Conservation (phyloP, 306 rosid species). For the Echinosophora koreensis region DNA sequence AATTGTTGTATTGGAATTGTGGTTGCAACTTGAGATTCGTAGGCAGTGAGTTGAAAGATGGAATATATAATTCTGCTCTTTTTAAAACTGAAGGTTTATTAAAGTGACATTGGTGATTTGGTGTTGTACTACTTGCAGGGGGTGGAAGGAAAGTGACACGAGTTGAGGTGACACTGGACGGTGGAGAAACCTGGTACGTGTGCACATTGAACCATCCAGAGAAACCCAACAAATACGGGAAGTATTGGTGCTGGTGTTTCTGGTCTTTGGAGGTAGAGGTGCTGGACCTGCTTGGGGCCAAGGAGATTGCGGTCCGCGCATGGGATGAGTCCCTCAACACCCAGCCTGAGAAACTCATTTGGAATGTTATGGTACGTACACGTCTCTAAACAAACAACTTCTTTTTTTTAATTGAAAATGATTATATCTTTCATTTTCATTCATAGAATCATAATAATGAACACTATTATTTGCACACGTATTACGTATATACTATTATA, state of each 20-base stretch:
- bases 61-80: too few species aligned
- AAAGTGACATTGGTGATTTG: background rate
- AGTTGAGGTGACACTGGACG: constrained; percentile 83
- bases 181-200: constrained; percentile 83
- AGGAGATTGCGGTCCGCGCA: constrained; percentile 81
- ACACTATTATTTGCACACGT: too few species aligned
- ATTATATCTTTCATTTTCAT: too few species aligned
- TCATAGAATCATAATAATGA: too few species aligned
- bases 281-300: constrained; percentile 64
- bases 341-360: constrained; percentile 86
- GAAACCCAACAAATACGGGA: constrained; percentile 77
- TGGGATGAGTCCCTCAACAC: constrained; percentile 91
- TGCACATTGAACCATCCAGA: constrained; percentile 67
- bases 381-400: background rate
- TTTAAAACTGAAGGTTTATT: too few species aligned
- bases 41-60: too few species aligned
- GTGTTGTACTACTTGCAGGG: constrained; percentile 16
- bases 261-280: constrained; percentile 88
- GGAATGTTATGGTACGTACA: constrained; percentile 80
- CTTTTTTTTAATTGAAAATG: too few species aligned
- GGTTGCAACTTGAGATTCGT: background rate
- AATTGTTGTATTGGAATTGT: background rate
- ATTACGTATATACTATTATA: too few species aligned
- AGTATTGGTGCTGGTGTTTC: constrained; percentile 95
- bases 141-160: constrained; percentile 93